These are phyloP conservation scores for Colletotrichum scovillei DNA, from an alignment of 2,329 filamentous ascomycete species.

Conservation along the genomic window DNA sequence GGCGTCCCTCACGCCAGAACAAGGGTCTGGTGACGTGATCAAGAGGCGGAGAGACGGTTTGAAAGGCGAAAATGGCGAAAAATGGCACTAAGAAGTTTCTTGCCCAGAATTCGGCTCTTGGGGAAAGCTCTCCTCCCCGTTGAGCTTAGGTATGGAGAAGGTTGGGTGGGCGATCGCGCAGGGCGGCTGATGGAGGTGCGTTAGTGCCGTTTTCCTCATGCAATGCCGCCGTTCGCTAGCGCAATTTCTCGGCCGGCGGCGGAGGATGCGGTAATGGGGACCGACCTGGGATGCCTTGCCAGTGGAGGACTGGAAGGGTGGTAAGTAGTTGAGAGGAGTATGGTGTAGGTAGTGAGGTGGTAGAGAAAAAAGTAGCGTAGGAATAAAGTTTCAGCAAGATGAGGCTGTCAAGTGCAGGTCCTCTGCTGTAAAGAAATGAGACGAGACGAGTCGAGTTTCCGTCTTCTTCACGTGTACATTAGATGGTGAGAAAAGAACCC, in stretches of 20 bases:
- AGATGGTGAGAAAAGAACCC: neutral
- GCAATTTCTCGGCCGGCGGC: neutral
- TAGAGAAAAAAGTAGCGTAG: neutral
- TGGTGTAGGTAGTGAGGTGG: neutral
- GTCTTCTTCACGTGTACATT: neutral
- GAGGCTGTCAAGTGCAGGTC: neutral
- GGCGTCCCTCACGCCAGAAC: conserved; percentile 25
- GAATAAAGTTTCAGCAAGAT: neutral
- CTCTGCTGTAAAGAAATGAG: neutral
- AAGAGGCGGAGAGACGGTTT: neutral
- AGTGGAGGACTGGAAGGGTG: neutral
- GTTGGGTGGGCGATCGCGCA: conserved; percentile 5
- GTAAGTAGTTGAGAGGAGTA: neutral
- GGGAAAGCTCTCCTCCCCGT: neutral
- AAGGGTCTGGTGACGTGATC: conserved; percentile 44
- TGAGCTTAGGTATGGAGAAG: neutral
- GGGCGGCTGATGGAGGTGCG: conserved; percentile 15
- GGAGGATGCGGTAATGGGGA: neutral
- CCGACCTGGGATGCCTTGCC: neutral
- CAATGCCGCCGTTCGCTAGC: conserved; percentile 8
- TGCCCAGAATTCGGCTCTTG: conserved; percentile 1
- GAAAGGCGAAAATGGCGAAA: neutral
- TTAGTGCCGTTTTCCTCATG: conserved; percentile 22
- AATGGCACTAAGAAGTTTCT: neutral
- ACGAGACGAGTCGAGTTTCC: neutral